Evolutionary conservation across 495 filamentous ascomycete genomes (phyloP).

Genomic region (Neurospora discreta): DNA sequence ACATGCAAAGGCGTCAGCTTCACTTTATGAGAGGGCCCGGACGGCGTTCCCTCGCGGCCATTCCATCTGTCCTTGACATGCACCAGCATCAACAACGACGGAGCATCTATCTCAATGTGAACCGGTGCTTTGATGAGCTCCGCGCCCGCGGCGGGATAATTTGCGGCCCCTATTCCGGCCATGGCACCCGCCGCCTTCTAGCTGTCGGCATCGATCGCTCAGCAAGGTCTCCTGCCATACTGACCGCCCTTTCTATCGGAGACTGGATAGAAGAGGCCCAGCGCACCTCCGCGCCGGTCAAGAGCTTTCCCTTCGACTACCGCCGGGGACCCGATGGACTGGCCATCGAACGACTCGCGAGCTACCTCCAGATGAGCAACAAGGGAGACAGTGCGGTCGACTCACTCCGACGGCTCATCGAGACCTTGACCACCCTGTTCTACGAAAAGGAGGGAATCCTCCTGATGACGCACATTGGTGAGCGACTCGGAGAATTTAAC

Average conservation of each 20-base stretch:
- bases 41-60: background rate
- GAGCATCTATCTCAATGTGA: slow-evolving; percentile 46
- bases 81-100: slow-evolving; percentile 33
- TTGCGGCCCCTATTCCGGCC: slow-evolving; percentile 32
- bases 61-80: background rate
- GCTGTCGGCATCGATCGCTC: slow-evolving; percentile 57
- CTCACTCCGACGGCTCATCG: slow-evolving; percentile 40
- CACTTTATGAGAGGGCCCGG: slow-evolving; percentile 9
- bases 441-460: slow-evolving; percentile 57
- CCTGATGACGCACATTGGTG: slow-evolving; percentile 38
- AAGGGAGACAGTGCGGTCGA: slow-evolving; percentile 7
- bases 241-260: slow-evolving; percentile 45
- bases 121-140: slow-evolving; percentile 50
- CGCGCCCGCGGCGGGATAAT: slow-evolving; percentile 34
- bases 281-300: slow-evolving; percentile 20
- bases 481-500: slow-evolving; percentile 30
- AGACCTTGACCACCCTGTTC: slow-evolving; percentile 48
- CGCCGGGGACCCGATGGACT: slow-evolving; percentile 35
- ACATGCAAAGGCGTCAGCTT: slow-evolving; percentile 2
- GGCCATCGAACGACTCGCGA: slow-evolving; percentile 32
- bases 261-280: slow-evolving; percentile 23
- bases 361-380: slow-evolving; percentile 13
- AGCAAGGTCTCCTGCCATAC: slow-evolving; percentile 52
- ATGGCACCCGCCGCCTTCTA: slow-evolving; percentile 29
- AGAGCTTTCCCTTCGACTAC: slow-evolving; percentile 55